Evolutionary conservation across 2,329 filamentous ascomycete genomes (phyloP).

Genomic region (Colletotrichum cereale): DNA sequence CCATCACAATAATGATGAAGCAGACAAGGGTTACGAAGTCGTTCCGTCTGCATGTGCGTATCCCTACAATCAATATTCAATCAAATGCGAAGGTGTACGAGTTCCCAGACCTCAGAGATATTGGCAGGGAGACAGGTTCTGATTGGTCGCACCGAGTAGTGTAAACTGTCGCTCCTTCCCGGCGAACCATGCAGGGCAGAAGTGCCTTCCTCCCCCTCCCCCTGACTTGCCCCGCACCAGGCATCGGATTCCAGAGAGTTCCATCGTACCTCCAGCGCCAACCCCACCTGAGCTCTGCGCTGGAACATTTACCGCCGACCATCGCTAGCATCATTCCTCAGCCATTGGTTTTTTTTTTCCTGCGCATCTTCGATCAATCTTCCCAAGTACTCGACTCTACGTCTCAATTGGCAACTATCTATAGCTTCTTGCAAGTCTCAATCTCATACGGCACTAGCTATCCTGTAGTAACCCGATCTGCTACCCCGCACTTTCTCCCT

Average conservation of each 20-base stretch:
- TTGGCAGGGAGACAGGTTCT: background rate
- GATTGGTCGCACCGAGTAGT: background rate
- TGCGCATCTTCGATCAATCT: background rate
- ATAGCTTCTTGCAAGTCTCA: background rate
- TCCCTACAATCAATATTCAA: background rate
- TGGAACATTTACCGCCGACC: conserved; percentile 13
- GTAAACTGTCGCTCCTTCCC: conserved; percentile 11
- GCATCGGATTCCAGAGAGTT: conserved; percentile 24
- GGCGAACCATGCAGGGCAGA: conserved; percentile 4
- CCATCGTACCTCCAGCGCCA: conserved; percentile 8
- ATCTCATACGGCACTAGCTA: background rate
- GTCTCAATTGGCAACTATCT: background rate
- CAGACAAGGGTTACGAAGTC: background rate
- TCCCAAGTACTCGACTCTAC: background rate
- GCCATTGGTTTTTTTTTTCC: background rate
- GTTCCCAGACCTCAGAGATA: background rate
- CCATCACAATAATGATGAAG: background rate
- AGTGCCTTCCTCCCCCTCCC: background rate
- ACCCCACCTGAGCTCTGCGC: conserved; percentile 10
- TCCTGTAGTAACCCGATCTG: background rate
- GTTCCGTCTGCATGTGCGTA: background rate
- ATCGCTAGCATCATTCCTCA: background rate
- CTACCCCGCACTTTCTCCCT: conserved; percentile 2
- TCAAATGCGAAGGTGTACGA: background rate
- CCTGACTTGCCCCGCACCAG: conserved; percentile 10